Percentiles rank a stretch among this genome's conserved stretches.
Conservation (phyloP, 78 protist species). For the Cyanophora paradoxa region DNA sequence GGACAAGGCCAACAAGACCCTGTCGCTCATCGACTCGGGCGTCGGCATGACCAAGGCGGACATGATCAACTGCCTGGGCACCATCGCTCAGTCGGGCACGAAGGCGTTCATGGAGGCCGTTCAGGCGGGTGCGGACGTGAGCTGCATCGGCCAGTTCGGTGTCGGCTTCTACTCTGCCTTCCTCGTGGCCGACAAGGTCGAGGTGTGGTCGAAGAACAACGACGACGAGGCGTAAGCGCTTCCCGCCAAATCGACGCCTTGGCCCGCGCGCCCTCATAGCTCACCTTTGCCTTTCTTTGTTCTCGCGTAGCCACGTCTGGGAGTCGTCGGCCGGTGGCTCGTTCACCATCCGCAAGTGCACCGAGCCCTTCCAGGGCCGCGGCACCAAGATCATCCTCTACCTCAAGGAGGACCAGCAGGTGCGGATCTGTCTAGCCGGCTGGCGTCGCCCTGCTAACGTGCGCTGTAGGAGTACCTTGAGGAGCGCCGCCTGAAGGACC, state of each 20-base stretch:
- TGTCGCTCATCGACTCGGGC: slow-evolving; percentile 95
- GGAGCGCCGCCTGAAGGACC: slow-evolving; percentile 88
- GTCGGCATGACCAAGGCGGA: slow-evolving; percentile 99
- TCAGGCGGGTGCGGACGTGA: slow-evolving; percentile 89
- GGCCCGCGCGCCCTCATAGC: no score
- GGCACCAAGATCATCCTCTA: slow-evolving; percentile 92
- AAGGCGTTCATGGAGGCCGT: slow-evolving; percentile 95
- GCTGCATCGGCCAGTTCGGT: slow-evolving; percentile 99
- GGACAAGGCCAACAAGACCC: slow-evolving; percentile 81
- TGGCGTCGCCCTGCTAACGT: no score
- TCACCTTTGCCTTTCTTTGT: no score
- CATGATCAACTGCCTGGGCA: slow-evolving; percentile 96
- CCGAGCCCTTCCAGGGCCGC: slow-evolving; percentile 67
- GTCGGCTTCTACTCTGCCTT: slow-evolving; percentile 99
- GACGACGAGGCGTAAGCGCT: slow-evolving; percentile 98
- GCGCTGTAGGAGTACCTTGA: slow-evolving; percentile 92
- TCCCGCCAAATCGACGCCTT: no score
- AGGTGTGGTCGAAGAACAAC: slow-evolving; percentile 94
- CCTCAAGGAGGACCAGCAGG: slow-evolving; percentile 98
- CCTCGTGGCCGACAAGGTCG: slow-evolving; percentile 96
- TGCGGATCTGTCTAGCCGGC: no score
- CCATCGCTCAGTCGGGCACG: slow-evolving; percentile 99
- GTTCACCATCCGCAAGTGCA: slow-evolving; percentile 85
- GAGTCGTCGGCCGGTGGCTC: slow-evolving; percentile 95
- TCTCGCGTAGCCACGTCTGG: no score